Conservation (phyloP, 192 early-diverging fungal species). For the Entrophospora sp. region DNA sequence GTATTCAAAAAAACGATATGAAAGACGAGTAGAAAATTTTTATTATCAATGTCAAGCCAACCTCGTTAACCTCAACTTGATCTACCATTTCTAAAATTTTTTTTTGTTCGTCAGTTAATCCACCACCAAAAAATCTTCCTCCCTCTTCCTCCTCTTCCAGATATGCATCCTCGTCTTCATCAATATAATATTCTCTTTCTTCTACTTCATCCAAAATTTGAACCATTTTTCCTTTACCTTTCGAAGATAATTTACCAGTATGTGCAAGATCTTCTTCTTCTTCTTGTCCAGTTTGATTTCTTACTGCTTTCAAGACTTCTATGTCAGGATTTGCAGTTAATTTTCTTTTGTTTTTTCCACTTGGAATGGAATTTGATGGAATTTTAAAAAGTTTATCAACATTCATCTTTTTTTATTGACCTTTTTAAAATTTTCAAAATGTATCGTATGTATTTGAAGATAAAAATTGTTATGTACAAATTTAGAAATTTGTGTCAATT, state of each 20-base stretch:
- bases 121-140: slow-evolving; percentile 77
- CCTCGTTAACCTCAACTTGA: slow-evolving; percentile 65
- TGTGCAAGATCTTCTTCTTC: slow-evolving; percentile 23
- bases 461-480: no score
- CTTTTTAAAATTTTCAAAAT: no score
- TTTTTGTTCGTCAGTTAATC: slow-evolving; percentile 68
- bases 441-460: no score
- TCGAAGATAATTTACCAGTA: slow-evolving; percentile 6
- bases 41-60: slow-evolving; percentile 18
- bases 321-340: slow-evolving; percentile 33
- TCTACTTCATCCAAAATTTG: slow-evolving; percentile 22
- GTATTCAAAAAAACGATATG: no score
- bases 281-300: background rate
- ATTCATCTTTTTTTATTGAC: slow-evolving; percentile 11
- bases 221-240: slow-evolving; percentile 15
- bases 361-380: slow-evolving; percentile 28
- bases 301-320: slow-evolving; percentile 32
- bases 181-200: slow-evolving; percentile 21
- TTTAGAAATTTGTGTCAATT: no score
- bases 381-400: slow-evolving; percentile 18
- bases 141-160: slow-evolving; percentile 61
- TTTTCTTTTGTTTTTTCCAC: slow-evolving; percentile 41
- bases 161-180: slow-evolving; percentile 8
- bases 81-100: slow-evolving; percentile 78
- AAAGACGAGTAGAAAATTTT: no score